Conservation (phyloP, 1,284 basidiomycete species). For the Lentinula novae-zelandiae region DNA sequence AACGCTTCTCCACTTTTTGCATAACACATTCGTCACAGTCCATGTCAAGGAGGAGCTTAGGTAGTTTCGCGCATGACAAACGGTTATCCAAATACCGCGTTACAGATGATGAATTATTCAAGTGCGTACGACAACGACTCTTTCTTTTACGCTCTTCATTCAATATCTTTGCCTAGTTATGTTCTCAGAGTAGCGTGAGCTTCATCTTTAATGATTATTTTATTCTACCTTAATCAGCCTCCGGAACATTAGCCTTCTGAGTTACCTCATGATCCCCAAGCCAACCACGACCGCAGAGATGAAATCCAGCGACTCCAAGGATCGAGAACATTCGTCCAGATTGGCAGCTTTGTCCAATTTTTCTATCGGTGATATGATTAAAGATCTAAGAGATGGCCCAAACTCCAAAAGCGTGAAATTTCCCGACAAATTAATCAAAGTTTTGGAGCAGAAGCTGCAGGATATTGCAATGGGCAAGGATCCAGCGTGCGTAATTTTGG, state of each 20-base stretch:
- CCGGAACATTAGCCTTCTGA: slow-evolving; percentile 47
- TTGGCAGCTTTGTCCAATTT: slow-evolving; percentile 74
- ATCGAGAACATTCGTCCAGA: slow-evolving; percentile 60
- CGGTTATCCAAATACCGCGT: slow-evolving; percentile 71
- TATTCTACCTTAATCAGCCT: slow-evolving; percentile 10
- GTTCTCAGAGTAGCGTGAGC: slow-evolving; percentile 70
- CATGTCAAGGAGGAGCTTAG: slow-evolving; percentile 70
- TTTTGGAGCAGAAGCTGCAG: slow-evolving; percentile 82
- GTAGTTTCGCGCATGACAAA: slow-evolving; percentile 62
- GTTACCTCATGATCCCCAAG: slow-evolving; percentile 68
- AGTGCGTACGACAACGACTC: slow-evolving; percentile 44
- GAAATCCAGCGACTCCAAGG: slow-evolving; percentile 21
- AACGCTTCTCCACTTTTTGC: background rate
- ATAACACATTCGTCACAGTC: slow-evolving; percentile 8
- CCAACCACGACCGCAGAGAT: slow-evolving; percentile 22
- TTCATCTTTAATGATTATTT: slow-evolving; percentile 27
- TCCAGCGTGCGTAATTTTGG: slow-evolving; percentile 56
- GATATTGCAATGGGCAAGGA: slow-evolving; percentile 91
- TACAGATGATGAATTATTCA: slow-evolving; percentile 78
- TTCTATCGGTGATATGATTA: slow-evolving; percentile 81
- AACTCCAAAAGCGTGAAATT: slow-evolving; percentile 76
- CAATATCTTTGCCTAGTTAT: slow-evolving; percentile 48
- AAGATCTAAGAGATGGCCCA: slow-evolving; percentile 68
- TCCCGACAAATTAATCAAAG: slow-evolving; percentile 88
- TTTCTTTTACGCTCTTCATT: slow-evolving; percentile 9